Evolutionary conservation across 139 green algal species (phyloP).

Genomic region (Mesostigma viride): DNA sequence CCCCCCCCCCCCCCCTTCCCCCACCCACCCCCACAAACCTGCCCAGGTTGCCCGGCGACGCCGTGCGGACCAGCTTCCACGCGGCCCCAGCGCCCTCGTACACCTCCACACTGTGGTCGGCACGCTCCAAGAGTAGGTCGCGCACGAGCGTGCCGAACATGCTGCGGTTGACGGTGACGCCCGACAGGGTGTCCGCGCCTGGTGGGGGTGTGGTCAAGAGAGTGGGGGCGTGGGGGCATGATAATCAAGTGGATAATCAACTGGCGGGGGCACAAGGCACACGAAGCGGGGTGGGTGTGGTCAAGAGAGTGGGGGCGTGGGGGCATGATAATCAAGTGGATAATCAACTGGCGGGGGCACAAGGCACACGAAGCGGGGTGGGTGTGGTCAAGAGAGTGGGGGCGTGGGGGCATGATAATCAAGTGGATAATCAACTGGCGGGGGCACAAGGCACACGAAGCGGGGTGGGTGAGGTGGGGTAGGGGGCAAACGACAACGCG

Average conservation of each 20-base stretch:
- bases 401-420: too few relatives aligned
- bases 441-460: too few relatives aligned
- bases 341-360: too few relatives aligned
- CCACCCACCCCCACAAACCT: conserved; percentile 1
- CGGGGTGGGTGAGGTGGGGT: background rate
- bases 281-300: background rate
- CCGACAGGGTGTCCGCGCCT: conserved; percentile 23
- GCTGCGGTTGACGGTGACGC: conserved; percentile 55
- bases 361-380: too few relatives aligned
- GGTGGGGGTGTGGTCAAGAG: conserved; percentile 7
- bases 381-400: conserved; percentile 17
- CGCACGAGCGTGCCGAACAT: conserved; percentile 65
- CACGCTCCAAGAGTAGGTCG: conserved; percentile 61
- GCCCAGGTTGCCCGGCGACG: conserved; percentile 56
- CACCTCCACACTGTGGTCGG: conserved; percentile 63
- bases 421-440: too few relatives aligned
- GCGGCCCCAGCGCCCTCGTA: conserved; percentile 55
- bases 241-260: too few relatives aligned
- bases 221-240: too few relatives aligned
- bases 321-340: too few relatives aligned
- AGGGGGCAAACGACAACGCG: too few relatives aligned
- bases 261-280: too few relatives aligned
- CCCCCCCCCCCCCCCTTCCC: background rate
- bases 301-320: conserved; percentile 22
- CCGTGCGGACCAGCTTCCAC: conserved; percentile 43